Evolutionary conservation across 202 grass and related monocot species (phyloP), one percentile per base, ranked within the genome.

Genomic region (Bolboschoenoplectus hybrid): DNA sequence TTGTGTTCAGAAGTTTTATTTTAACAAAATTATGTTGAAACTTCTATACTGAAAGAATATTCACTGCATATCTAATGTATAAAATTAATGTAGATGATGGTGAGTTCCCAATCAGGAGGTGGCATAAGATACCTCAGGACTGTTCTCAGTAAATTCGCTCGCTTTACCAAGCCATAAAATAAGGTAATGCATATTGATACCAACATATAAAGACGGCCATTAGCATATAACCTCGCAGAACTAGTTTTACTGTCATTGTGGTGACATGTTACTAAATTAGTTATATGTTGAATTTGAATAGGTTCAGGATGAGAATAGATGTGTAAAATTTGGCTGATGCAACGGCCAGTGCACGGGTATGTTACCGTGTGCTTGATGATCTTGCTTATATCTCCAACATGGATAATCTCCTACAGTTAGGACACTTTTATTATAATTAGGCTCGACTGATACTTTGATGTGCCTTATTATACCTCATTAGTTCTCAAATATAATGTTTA

Each of bases 21-120:
- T 62, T 45, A 6, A 47, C 38, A 57, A 85, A 45, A 43, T 55
- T 74, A 67, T 53, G 38, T 74, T 62, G 17, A 62, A 56, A 50
- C 2, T 75, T 58, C 8, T 69, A 52, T 69, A 39, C 34, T 72
- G 19, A 84, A 82, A 52, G 16, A 77, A 64, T 44, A 44, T 35
- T 40, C 36, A 17, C 57, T 12, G 69, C 4, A 5, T 13, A 68
- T 90, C 10, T 88, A 66, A 6, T 47, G 0, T 34, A 76, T 40
- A 0, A 17, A 83, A 69, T 34, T 49, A 55, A 60, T 86, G 67
- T 50, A 96, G 97, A 91, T 94, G 91, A 98, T 96, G 92, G 89
- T 91, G 89, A 98, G 91, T 89, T 98, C 97, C 4, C 96, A 96
- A 85, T 90, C 93, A 40, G 97, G 93, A 70, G 97, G 90, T 1